phyloP scores from a whole-genome alignment of 2,329 filamentous ascomycete species.

The Fusarium sp. region DNA sequence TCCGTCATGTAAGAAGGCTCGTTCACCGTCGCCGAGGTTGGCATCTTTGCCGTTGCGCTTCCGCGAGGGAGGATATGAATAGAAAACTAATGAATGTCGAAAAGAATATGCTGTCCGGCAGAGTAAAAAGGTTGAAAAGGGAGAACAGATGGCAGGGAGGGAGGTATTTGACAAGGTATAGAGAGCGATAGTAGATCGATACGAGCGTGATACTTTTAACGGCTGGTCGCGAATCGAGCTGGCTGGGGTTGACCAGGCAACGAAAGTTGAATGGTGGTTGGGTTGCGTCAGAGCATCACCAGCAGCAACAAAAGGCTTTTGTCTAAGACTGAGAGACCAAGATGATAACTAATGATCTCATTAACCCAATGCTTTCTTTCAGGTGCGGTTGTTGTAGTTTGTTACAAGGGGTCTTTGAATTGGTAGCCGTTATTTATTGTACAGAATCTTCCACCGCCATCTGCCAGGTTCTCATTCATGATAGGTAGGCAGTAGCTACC shows the following conservation, averaged over 20 bases:
- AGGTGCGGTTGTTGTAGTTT: background rate
- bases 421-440: constrained; percentile 18
- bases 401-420: constrained; percentile 1
- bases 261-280: constrained; percentile 21
- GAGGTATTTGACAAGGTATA: constrained; percentile 10
- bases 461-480: constrained; percentile 10
- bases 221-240: constrained; percentile 27
- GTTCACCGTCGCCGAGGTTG: constrained; percentile 50
- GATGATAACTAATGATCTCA: constrained; percentile 23
- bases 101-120: constrained; percentile 38
- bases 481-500: background rate
- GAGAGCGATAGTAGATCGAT: constrained; percentile 8
- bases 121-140: constrained; percentile 2
- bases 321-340: constrained; percentile 15
- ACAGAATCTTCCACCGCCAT: constrained; percentile 31
- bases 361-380: background rate
- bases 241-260: constrained; percentile 47
- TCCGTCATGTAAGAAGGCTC: constrained; percentile 71
- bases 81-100: constrained; percentile 24
- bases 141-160: constrained; percentile 11
- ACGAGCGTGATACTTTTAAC: constrained; percentile 33
- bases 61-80: constrained; percentile 15
- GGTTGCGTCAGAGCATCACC: constrained; percentile 40
- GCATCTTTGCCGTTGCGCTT: constrained; percentile 38
- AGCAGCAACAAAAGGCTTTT: constrained; percentile 37